phyloP scores from a whole-genome alignment of 1,139 yeast species.

The Geotrichum reessii region DNA sequence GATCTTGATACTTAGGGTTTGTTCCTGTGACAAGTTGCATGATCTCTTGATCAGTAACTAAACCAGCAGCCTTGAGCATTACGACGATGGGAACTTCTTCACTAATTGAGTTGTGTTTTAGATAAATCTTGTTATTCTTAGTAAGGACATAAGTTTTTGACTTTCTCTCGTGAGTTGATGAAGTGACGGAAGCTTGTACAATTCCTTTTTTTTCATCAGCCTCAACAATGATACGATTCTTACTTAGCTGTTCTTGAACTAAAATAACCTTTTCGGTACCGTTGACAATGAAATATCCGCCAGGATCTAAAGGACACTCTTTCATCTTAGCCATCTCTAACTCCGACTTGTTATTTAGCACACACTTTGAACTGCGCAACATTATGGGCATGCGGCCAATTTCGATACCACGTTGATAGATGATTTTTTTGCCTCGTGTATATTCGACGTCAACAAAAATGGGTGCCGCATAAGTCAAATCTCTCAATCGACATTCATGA shows the following conservation, averaged over 20 bases:
- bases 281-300: slow-evolving; percentile 85
- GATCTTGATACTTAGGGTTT: slow-evolving; percentile 80
- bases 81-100: slow-evolving; percentile 95
- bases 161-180: slow-evolving; percentile 95
- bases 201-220: slow-evolving; percentile 92
- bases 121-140: slow-evolving; percentile 79
- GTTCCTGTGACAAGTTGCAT: slow-evolving; percentile 91
- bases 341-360: slow-evolving; percentile 71
- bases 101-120: slow-evolving; percentile 89
- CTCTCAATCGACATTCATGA: slow-evolving; percentile 93
- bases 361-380: slow-evolving; percentile 90
- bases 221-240: slow-evolving; percentile 95
- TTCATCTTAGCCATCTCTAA: slow-evolving; percentile 78
- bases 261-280: slow-evolving; percentile 97
- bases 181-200: slow-evolving; percentile 95
- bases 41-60: slow-evolving; percentile 86
- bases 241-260: slow-evolving; percentile 93
- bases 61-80: slow-evolving; percentile 91
- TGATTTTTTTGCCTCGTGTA: slow-evolving; percentile 88
- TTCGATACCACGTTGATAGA: slow-evolving; percentile 82
- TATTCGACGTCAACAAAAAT: slow-evolving; percentile 95
- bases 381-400: slow-evolving; percentile 98
- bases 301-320: slow-evolving; percentile 98
- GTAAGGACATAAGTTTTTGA: slow-evolving; percentile 94
- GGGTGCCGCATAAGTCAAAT: slow-evolving; percentile 92